Percentiles rank a stretch among this genome's conserved stretches.
Conservation (phyloP, 225 moss, liverwort and hornwort species). For the Lunularia cruciata region DNA sequence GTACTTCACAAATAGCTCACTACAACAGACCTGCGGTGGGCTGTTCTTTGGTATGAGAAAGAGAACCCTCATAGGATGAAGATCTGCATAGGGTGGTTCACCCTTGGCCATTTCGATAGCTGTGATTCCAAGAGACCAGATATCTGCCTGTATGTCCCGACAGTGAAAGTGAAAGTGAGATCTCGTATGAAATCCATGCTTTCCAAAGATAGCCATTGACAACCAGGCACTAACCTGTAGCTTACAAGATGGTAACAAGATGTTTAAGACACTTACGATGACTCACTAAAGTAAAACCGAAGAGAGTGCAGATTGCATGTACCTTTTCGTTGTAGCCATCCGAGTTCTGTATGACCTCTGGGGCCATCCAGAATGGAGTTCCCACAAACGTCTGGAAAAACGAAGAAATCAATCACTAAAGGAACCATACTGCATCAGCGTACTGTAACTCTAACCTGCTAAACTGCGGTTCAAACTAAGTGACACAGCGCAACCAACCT, state of each 20-base stretch:
- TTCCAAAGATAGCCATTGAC: too few species aligned
- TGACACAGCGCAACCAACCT: constrained; percentile 46
- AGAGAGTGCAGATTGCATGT: neutral
- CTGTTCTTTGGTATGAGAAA: constrained; percentile 93
- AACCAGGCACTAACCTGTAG: too few species aligned
- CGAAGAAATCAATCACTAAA: constrained; percentile 7
- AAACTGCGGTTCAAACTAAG: too few species aligned
- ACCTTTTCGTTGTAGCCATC: constrained; percentile 99
- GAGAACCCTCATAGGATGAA: constrained; percentile 96
- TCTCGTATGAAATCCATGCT: too few species aligned
- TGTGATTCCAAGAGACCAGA: constrained; percentile 97
- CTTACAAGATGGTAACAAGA: too few species aligned
- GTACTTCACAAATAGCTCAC: too few species aligned
- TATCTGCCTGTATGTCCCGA: constrained; percentile 72
- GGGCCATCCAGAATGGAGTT: constrained; percentile 99
- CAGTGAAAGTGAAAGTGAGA: too few species aligned
- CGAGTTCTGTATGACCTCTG: constrained; percentile 96
- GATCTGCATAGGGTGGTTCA: constrained; percentile 91
- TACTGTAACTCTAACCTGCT: too few species aligned
- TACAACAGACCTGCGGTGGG: constrained; percentile 63
- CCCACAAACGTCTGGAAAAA: constrained; percentile 87
- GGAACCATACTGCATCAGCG: too few species aligned
- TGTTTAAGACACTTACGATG: too few species aligned
- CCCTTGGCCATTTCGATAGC: constrained; percentile 99
- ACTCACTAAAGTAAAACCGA: too few species aligned